Evolutionary conservation across 108 stramenopile genomes (phyloP), one percentile per base, ranked within the genome.

Genomic region (Skeletonema potamos): DNA sequence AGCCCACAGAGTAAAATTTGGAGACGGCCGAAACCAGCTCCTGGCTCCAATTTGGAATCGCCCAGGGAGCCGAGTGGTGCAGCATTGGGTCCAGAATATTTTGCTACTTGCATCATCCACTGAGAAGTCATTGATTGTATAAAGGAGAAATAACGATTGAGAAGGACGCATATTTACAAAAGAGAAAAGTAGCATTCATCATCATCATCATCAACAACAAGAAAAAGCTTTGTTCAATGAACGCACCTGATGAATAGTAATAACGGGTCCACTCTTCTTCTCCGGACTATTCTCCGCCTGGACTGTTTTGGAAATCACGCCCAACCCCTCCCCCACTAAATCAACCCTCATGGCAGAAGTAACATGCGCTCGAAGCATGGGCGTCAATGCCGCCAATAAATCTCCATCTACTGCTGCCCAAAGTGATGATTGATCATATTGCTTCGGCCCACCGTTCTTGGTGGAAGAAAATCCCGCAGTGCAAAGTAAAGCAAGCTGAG

Each of bases 371-470:
- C 75, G 80, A 10, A 87, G 73, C 68, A 84, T 63, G 3, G 66
- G 27, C 4, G 72, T 60, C 70, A 87, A 57, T 18, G 75, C 56
- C 33, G 73, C 34, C 62, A 87, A 34, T 15, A 46, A 36, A 57
- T 87, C 86, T 2, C 33, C 78, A 51, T 84, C 84, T 2, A 87
- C 73, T 10, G 32, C 30, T 2, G 81, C 69, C 73, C 81, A 87
- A 29, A 22, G 48, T 22, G 22, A 24, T 24, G 48, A 51, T 34
- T 22, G 37, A 68, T 28, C 26, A 48, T 2, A 64, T 48, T 20
- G 44, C 30, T 44, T 65, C 28, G 29, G 28, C 34, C 41, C 46
- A 3, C 72, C 72, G 12, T 22, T 37, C 20, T 22, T 51, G 26
- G 54, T 29, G 10, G 64, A 24, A n/a, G 69, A 48, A 24, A 51